Conservation (phyloP, 805 yeast genomes). For the Sporopachydermia quercuum region DNA sequence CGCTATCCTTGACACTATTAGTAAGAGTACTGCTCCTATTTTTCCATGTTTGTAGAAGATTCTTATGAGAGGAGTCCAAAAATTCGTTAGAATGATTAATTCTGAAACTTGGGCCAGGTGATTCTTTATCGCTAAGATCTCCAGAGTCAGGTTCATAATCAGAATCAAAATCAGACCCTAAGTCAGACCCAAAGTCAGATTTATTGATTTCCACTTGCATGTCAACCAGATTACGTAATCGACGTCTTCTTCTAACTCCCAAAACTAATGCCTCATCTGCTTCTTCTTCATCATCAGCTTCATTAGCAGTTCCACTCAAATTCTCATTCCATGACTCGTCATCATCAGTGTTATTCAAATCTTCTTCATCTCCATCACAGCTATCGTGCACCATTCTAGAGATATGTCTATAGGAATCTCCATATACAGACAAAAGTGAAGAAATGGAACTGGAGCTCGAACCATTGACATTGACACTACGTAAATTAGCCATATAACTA, state of each 20-base stretch:
- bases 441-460: constrained; percentile 6
- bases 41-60: neutral
- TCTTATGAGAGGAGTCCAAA: neutral
- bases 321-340: constrained; percentile 13
- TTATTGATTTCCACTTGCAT: neutral
- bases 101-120: neutral
- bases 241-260: neutral
- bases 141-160: neutral
- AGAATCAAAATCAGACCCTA: neutral
- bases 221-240: neutral
- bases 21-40: constrained; percentile 9
- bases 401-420: constrained; percentile 15
- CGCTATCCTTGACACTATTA: constrained; percentile 3
- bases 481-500: constrained; percentile 13
- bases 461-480: constrained; percentile 5
- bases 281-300: constrained; percentile 2
- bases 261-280: neutral
- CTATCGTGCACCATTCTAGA: constrained; percentile 22
- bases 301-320: constrained; percentile 2
- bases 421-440: constrained; percentile 12
- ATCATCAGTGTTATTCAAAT: constrained; percentile 11
- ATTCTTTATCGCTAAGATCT: neutral
- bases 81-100: neutral
- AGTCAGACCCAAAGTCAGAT: neutral
- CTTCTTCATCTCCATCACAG: constrained; percentile 13